Percentiles rank a stretch among this genome's conserved stretches.
phyloP scores from a whole-genome alignment of 257 asterid genomes.

The Cinchona pubescens region DNA sequence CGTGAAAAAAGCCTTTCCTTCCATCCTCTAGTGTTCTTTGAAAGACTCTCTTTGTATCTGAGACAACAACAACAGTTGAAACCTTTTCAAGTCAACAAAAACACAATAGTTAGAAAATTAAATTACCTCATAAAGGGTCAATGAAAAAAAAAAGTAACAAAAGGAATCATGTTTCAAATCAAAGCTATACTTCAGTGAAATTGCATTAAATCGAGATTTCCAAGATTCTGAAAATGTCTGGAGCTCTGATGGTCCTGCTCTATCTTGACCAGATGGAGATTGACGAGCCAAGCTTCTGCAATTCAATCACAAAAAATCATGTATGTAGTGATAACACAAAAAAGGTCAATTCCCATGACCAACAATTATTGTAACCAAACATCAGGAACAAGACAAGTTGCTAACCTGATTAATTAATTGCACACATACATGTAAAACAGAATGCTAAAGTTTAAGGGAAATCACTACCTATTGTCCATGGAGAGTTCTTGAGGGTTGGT shows the following conservation, averaged over 20 bases:
- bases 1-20: conserved; percentile 86
- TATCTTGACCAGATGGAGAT: conserved; percentile 48
- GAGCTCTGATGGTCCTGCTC: conserved; percentile 83
- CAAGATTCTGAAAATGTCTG: conserved; percentile 67
- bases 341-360: neutral
- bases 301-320: conserved; percentile 11
- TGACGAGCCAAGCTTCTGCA: conserved; percentile 44
- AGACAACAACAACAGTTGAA: conserved; percentile 11
- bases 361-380: neutral
- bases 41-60: conserved; percentile 85
- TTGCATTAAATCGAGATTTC: conserved; percentile 72
- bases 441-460: conserved; percentile 16
- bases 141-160: neutral
- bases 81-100: conserved; percentile 12
- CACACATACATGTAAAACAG: neutral
- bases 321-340: neutral
- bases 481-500: conserved; percentile 32
- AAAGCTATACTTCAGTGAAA: conserved; percentile 69
- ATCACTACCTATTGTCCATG: conserved; percentile 48
- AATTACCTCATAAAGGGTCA: neutral
- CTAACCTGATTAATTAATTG: conserved; percentile 2
- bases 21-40: conserved; percentile 81
- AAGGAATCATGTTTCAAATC: neutral
- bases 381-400: neutral
- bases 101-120: neutral